Percentiles rank a stretch among this genome's conserved stretches.
Evolutionary conservation across 257 asterid species (phyloP).

Genomic region (Scutellaria baicalensis): DNA sequence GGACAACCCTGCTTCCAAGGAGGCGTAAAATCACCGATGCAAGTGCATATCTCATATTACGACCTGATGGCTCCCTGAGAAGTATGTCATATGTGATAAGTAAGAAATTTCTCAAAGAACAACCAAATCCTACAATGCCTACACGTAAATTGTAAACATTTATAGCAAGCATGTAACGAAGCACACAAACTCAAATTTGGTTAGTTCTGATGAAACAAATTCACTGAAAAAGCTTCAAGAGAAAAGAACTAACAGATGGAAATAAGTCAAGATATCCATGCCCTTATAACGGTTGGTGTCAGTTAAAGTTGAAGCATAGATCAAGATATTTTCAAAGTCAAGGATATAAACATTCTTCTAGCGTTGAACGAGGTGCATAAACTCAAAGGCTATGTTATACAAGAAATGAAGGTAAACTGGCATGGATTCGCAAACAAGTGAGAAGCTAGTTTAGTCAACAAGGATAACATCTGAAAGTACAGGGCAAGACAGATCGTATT

Average conservation of each 20-base stretch:
- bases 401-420: background rate
- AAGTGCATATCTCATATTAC: slow-evolving; percentile 61
- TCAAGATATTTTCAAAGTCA: too few relatives aligned
- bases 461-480: background rate
- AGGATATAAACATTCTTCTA: too few relatives aligned
- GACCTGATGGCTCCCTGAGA: slow-evolving; percentile 37
- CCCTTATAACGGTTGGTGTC: too few relatives aligned
- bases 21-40: slow-evolving; percentile 78
- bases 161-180: background rate
- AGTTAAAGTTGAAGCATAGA: too few relatives aligned
- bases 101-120: background rate
- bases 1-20: slow-evolving; percentile 90
- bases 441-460: background rate
- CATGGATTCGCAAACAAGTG: background rate
- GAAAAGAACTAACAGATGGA: too few relatives aligned
- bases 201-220: background rate
- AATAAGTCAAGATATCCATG: too few relatives aligned
- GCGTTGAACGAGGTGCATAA: too few relatives aligned
- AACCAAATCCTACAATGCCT: background rate
- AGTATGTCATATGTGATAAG: background rate
- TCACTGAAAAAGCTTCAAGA: too few relatives aligned
- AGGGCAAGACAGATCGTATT: background rate
- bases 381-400: background rate
- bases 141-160: background rate
- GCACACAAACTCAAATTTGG: background rate